Evolutionary conservation across 1,139 yeast genomes (phyloP).

Genomic region (Meyerozyma sp.): DNA sequence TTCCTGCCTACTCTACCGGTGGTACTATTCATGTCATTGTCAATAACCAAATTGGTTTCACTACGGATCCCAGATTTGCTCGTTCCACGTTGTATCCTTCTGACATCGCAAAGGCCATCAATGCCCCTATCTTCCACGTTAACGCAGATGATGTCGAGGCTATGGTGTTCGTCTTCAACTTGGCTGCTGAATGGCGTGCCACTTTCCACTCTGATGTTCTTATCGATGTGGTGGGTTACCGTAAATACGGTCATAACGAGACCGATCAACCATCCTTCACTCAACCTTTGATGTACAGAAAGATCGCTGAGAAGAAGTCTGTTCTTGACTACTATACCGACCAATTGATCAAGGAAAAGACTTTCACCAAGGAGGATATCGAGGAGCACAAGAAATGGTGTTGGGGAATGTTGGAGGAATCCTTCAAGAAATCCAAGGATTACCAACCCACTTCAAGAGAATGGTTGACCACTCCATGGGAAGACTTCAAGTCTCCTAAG

Average conservation of each 20-base stretch:
- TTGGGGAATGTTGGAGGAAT: constrained; percentile 89
- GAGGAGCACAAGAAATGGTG: constrained; percentile 98
- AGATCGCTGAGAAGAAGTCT: constrained; percentile 81
- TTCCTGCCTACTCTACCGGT: constrained; percentile 96
- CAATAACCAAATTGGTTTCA: constrained; percentile 98
- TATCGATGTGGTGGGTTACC: constrained; percentile 95
- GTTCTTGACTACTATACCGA: constrained; percentile 83
- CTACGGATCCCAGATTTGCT: constrained; percentile 96
- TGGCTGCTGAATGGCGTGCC: constrained; percentile 99
- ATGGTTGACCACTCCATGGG: constrained; percentile 99
- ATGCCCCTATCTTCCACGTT: constrained; percentile 98
- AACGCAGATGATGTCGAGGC: constrained; percentile 98
- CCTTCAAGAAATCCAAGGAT: constrained; percentile 81
- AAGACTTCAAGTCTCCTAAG: constrained; percentile 95
- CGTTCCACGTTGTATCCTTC: constrained; percentile 98
- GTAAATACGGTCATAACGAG: constrained; percentile 98
- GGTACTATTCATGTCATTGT: constrained; percentile 96
- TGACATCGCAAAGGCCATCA: constrained; percentile 92
- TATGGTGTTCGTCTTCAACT: constrained; percentile 81
- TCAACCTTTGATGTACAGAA: constrained; percentile 94
- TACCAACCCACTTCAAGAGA: constrained; percentile 90
- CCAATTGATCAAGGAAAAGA: constrained; percentile 76
- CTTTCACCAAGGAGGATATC: constrained; percentile 84
- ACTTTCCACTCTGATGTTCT: constrained; percentile 94
- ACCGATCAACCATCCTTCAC: constrained; percentile 99